Conservation (phyloP, 1,139 yeast species). For the Yamadazyma trypodendri region DNA sequence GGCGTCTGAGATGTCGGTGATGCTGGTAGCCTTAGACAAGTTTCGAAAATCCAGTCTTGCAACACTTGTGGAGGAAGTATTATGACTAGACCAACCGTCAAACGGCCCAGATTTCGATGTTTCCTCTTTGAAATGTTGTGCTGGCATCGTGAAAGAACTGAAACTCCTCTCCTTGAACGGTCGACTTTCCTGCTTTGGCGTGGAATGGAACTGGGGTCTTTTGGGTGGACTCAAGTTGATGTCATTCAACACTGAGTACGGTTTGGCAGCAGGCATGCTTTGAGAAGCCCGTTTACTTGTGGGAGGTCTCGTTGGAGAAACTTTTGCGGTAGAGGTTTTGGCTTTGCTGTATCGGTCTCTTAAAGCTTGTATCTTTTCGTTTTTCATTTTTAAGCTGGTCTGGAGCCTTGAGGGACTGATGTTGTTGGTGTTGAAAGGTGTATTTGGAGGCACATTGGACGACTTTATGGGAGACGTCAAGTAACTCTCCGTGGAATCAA, state of each 20-base stretch:
- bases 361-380: slow-evolving; percentile 35
- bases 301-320: slow-evolving; percentile 1
- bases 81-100: not conserved
- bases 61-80: not conserved
- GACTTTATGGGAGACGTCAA: slow-evolving; percentile 36
- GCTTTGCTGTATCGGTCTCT: slow-evolving; percentile 34
- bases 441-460: slow-evolving; percentile 15
- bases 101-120: not conserved
- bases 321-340: slow-evolving; percentile 1
- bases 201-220: slow-evolving; percentile 29
- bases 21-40: not conserved
- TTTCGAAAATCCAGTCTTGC: not conserved
- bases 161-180: not conserved
- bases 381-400: slow-evolving; percentile 36
- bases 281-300: not conserved
- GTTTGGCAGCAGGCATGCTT: slow-evolving; percentile 4
- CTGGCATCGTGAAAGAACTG: not conserved
- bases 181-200: slow-evolving; percentile 4
- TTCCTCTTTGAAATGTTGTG: not conserved
- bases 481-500: slow-evolving; percentile 20
- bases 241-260: slow-evolving; percentile 6
- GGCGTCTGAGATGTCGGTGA: slow-evolving; percentile 34
- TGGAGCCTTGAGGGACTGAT: slow-evolving; percentile 41
- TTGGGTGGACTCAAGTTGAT: slow-evolving; percentile 27
- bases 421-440: slow-evolving; percentile 23